Base-by-base conservation (phyloP, 352 stramenopile genomes). In the Phytopythium oedochilum region DNA sequence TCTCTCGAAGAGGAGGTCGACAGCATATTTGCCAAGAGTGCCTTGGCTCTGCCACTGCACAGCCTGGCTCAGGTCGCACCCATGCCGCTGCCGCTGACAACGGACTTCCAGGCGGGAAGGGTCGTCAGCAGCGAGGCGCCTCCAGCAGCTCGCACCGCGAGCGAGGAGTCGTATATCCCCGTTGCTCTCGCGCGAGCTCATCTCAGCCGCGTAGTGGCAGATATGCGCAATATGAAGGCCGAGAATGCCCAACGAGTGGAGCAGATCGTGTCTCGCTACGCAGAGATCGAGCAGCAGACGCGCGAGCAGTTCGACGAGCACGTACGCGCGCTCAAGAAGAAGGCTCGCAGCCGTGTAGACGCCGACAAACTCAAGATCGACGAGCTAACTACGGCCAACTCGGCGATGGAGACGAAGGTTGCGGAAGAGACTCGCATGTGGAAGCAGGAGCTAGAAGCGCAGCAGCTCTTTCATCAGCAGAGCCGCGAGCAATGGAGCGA, bases 151-250 rank as follows among this genome's bases (percentile, higher is more conserved):
- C 43, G 52, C 17, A 61, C 61, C 4, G 70, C 74, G 55, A 52
- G 68, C 9, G 74, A 88, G 34, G 73, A 83, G 59, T 57, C 63
- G 14, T 94, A 92, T 57, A 92, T 94, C 34, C 83, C 83, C 5
- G 83, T 91, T 43, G 61, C 74, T 2, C 61, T 94, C 0, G 84
- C 84, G 12, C 68, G 70, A 15, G 50, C 62, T 5, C 80, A 93
- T 45, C 45, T 94, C 6, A 58, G 64, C 8, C 75, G 75, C n/a
- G 84, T 91, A 5, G 84, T 94, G 25, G 51, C 71, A 5, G 84
- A 92, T 38, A 92, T 94, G 79, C 81, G 87, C 60, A 43, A 60
- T 38, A 84, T 92, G 70, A 89, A 94, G 60, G 66, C 75, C 26
- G 70, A 89, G 12, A 82, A 92, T 31, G 57, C 74, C 1, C 51